Evolutionary conservation across 345 rosid genomes (phyloP).

Genomic region (Kandelia obovata): DNA sequence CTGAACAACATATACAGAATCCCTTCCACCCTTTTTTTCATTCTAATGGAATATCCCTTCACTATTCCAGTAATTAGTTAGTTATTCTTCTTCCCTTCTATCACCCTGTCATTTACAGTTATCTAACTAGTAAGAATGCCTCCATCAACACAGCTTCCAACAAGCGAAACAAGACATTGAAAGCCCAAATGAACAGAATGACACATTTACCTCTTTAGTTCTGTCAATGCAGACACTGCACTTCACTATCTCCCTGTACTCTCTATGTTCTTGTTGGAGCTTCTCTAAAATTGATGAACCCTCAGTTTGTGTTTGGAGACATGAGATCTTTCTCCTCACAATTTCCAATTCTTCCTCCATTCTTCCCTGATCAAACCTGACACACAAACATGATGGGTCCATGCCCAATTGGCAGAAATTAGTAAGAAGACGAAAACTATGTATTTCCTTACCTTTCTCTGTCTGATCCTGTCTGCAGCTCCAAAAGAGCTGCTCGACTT

Average conservation of each 20-base stretch:
- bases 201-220: constrained; percentile 69
- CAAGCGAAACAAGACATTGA: not conserved
- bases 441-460: constrained; percentile 57
- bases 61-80: too few species aligned
- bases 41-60: too few species aligned
- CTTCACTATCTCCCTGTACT: constrained; percentile 85
- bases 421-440: not conserved
- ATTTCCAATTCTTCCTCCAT: constrained; percentile 70
- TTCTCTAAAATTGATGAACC: constrained; percentile 68
- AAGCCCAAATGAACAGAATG: not conserved
- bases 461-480: constrained; percentile 60
- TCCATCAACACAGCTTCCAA: constrained; percentile 1
- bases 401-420: constrained; percentile 4
- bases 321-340: constrained; percentile 56
- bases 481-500: constrained; percentile 46
- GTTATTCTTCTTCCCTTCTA: too few species aligned
- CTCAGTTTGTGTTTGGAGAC: constrained; percentile 56
- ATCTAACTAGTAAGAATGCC: not conserved
- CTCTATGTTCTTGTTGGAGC: constrained; percentile 72
- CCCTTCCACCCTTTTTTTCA: too few species aligned
- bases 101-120: not conserved
- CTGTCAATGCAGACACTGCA: constrained; percentile 84
- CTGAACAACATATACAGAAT: too few species aligned
- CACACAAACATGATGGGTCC: constrained; percentile 7
- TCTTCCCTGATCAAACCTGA: constrained; percentile 78